A percentile compares a stretch with the other conserved stretches of the same genome.
Evolutionary conservation across 2,329 filamentous ascomycete species (phyloP).

Genomic region (Fusarium sp.): DNA sequence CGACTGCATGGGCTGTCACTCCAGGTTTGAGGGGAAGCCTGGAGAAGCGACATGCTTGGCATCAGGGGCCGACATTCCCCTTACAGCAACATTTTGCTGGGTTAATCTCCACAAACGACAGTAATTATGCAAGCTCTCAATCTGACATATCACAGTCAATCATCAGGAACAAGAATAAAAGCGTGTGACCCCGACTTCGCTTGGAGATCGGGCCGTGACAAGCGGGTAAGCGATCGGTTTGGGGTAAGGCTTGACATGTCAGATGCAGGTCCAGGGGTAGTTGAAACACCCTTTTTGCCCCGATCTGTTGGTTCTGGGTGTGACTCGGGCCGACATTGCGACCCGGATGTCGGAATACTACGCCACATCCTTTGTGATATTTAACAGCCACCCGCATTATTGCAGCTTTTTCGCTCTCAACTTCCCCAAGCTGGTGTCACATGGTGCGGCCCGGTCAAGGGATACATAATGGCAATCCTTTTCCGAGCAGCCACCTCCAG

Average conservation of each 20-base stretch:
- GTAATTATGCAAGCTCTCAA: not conserved
- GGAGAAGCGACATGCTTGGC: not conserved
- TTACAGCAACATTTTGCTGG: not conserved
- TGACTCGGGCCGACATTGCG: not conserved
- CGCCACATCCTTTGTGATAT: not conserved
- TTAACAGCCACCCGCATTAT: not conserved
- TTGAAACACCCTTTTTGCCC: not conserved
- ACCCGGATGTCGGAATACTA: not conserved
- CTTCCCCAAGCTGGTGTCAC: not conserved
- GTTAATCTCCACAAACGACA: not conserved
- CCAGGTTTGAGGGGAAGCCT: not conserved
- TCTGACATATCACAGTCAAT: not conserved
- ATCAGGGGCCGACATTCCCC: not conserved
- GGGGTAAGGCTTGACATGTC: not conserved
- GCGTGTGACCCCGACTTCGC: not conserved
- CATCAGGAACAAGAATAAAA: not conserved
- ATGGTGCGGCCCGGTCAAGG: not conserved
- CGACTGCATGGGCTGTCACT: not conserved
- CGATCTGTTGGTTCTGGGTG: not conserved
- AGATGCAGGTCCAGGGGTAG: not conserved
- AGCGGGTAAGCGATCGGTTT: not conserved
- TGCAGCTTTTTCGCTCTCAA: not conserved
- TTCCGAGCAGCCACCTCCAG: not conserved
- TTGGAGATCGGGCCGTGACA: slow-evolving; percentile 2
- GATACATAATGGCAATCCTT: not conserved